Evolutionary conservation across 495 filamentous ascomycete species (phyloP).

Genomic region (Pseudoneurospora amorphoporcata): DNA sequence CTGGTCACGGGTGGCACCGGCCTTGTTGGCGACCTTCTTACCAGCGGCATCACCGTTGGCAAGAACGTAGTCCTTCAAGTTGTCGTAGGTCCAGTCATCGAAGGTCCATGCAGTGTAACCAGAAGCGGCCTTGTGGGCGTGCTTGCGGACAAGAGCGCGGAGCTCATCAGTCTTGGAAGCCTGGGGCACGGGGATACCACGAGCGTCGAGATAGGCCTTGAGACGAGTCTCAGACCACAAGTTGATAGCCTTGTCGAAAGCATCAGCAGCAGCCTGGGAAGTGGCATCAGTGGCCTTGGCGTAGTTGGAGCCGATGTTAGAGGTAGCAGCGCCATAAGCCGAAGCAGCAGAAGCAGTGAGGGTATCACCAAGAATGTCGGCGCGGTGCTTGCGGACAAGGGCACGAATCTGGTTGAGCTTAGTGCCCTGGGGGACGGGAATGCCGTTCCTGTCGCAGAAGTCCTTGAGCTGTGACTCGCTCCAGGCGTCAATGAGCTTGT

Average conservation of each 20-base stretch:
- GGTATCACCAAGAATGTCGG: constrained; percentile 59
- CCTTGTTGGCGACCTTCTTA: constrained; percentile 54
- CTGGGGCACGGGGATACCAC: constrained; percentile 65
- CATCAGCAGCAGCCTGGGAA: constrained; percentile 51
- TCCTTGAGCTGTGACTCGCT: constrained; percentile 78
- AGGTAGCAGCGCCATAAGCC: constrained; percentile 70
- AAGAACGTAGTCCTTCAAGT: constrained; percentile 61
- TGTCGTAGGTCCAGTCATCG: constrained; percentile 70
- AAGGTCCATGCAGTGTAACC: constrained; percentile 75
- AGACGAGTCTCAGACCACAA: constrained; percentile 63
- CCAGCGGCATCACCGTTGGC: constrained; percentile 50
- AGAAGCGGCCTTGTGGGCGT: constrained; percentile 60
- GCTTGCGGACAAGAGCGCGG: constrained; percentile 59
- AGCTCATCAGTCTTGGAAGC: constrained; percentile 69
- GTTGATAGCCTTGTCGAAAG: constrained; percentile 52
- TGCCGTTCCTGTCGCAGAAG: constrained; percentile 82
- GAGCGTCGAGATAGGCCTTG: constrained; percentile 66
- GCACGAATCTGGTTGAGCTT: constrained; percentile 81
- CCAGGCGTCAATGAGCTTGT: constrained; percentile 84
- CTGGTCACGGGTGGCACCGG: constrained; percentile 59
- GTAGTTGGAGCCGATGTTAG: constrained; percentile 67
- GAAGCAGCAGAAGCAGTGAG: constrained; percentile 50
- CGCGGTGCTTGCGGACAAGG: constrained; percentile 81
- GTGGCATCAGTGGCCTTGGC: constrained; percentile 66
- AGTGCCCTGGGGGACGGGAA: constrained; percentile 84